phyloP scores from a whole-genome alignment of 2,329 filamentous ascomycete species.

The Pestalotiopsis fici region DNA sequence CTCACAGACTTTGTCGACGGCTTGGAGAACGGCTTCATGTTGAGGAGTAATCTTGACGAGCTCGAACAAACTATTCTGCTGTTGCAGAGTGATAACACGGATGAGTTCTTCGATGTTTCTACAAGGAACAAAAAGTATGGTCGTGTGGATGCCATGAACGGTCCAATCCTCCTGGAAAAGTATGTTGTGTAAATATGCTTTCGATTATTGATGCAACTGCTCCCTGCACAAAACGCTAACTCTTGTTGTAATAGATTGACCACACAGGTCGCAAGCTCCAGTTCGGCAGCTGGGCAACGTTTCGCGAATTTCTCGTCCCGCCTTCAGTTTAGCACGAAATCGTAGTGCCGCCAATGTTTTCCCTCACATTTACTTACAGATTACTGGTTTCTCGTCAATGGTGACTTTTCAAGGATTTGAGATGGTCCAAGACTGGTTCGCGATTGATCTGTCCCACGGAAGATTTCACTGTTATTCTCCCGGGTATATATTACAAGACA shows the following conservation, averaged over 20 bases:
- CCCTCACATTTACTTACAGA: neutral
- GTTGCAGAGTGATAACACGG: conserved; percentile 85
- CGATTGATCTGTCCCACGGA: neutral
- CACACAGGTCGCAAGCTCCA: conserved; percentile 58
- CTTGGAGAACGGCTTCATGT: conserved; percentile 80
- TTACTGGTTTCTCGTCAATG: neutral
- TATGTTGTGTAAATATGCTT: conserved; percentile 42
- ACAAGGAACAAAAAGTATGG: conserved; percentile 92
- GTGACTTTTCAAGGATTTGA: neutral
- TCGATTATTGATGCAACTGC: neutral
- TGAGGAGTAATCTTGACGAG: conserved; percentile 88
- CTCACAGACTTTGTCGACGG: conserved; percentile 84
- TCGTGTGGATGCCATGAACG: conserved; percentile 87
- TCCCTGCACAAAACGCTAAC: neutral
- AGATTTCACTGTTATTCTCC: neutral
- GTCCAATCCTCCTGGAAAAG: conserved; percentile 90
- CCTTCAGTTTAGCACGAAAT: conserved; percentile 68
- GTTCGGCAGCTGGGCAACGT: conserved; percentile 59
- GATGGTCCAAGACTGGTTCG: neutral
- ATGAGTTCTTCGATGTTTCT: conserved; percentile 94
- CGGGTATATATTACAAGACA: neutral
- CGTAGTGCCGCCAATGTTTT: neutral
- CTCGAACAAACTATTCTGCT: conserved; percentile 89
- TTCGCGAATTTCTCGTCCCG: conserved; percentile 74
- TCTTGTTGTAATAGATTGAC: conserved; percentile 55